Conservation (phyloP, 1,284 basidiomycete species). For the Moesziomyces sp. region DNA sequence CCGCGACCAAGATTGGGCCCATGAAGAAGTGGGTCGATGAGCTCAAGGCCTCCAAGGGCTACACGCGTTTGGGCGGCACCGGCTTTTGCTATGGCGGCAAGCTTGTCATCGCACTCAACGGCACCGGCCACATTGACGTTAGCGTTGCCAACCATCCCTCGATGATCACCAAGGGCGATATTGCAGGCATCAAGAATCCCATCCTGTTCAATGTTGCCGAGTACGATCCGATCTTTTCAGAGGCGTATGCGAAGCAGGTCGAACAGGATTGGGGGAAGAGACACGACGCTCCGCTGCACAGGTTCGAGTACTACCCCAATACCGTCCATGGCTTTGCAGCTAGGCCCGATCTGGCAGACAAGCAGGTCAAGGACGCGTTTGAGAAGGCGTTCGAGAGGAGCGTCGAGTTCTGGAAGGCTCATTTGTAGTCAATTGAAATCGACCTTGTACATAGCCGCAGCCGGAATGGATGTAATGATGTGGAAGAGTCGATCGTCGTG, state of each 20-base stretch:
- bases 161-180: slow-evolving; percentile 59
- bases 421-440: slow-evolving; percentile 10
- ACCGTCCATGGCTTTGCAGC: slow-evolving; percentile 74
- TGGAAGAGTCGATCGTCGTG: too few species aligned
- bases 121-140: slow-evolving; percentile 69
- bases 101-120: slow-evolving; percentile 56
- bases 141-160: slow-evolving; percentile 75
- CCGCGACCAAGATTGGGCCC: slow-evolving; percentile 16
- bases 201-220: slow-evolving; percentile 74
- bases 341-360: slow-evolving; percentile 71
- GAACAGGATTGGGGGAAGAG: slow-evolving; percentile 71
- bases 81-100: slow-evolving; percentile 77
- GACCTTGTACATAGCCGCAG: too few species aligned
- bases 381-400: slow-evolving; percentile 67
- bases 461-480: too few species aligned
- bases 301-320: slow-evolving; percentile 73
- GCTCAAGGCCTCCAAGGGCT: slow-evolving; percentile 71
- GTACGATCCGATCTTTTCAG: slow-evolving; percentile 72
- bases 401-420: slow-evolving; percentile 32
- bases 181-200: slow-evolving; percentile 71
- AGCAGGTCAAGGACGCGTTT: slow-evolving; percentile 72
- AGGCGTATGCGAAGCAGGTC: slow-evolving; percentile 69
- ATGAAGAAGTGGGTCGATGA: slow-evolving; percentile 37
- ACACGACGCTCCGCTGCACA: slow-evolving; percentile 71
- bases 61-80: slow-evolving; percentile 74